Evolutionary conservation across 2,329 filamentous ascomycete species (phyloP), one percentile per base, ranked within the genome.

Genomic region (Xylariaceae sp.): DNA sequence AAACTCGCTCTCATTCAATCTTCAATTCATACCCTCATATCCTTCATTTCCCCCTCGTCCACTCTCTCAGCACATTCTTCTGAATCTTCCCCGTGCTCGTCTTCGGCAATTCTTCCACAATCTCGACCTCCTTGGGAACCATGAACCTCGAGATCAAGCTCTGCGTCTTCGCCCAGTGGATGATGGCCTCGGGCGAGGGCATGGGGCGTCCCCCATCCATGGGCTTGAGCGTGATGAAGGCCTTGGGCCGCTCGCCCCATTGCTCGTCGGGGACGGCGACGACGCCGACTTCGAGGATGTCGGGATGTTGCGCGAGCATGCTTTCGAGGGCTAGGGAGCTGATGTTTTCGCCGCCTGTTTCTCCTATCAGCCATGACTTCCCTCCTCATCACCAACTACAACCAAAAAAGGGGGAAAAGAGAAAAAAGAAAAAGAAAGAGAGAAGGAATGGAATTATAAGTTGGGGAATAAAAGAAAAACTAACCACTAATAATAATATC

Each of bases 161-260:
- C 68, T 89, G 82, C 64, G 88, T 79, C 73, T 88, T 92, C 2
- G 92, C 91, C 94, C 94, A 99, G 52, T 83, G 75, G 59, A 97
- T 92, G 30, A 99, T 78, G 7, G 90, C 88, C 35, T 86, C 78
- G 0, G 86, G 86, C 2, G 76, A 77, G 15, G 91, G 65, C 1
- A 73, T 69, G 68, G 81, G n/a, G 3, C 9, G 13, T 13, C 47
- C 10, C 13, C 55, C 53, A 6, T 57, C 83, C n/a, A 85, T 87
- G 48, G 82, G 74, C 71, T 91, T 89, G 37, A 92, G 80, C 0
- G 94, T 97, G 61, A 97, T 77, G 71, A 90, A 99, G 0, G 93
- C 94, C 76, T 96, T 96, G 10, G 94, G 93, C n/a, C 90, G 78
- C 76, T 99, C 94, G 23, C 94, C 94, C 92, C 93, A 99, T 72